A percentile compares a stretch with the other conserved stretches of the same genome.
These are phyloP conservation scores for Pichia membranifaciens DNA, from an alignment of 805 yeast genomes.

Conservation along the genomic window DNA sequence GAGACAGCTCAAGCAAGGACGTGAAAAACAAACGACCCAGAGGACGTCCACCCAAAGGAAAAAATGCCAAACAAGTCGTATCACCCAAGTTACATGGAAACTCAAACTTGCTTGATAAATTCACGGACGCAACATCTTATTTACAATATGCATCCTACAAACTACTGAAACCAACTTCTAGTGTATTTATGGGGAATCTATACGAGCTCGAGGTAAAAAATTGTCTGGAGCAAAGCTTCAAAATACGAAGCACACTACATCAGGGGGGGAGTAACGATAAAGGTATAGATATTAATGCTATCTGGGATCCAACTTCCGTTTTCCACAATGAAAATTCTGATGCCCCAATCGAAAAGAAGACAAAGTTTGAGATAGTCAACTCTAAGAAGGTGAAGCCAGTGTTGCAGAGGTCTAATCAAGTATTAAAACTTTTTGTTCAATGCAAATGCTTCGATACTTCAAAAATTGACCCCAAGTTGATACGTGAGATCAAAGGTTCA, in stretches of 20 bases:
- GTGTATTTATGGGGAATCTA: conserved; percentile 50
- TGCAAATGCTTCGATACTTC: conserved; percentile 43
- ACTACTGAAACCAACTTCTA: conserved; percentile 38
- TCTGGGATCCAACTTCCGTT: conserved; percentile 37
- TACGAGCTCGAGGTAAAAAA: conserved; percentile 44
- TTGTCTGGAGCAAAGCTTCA: conserved; percentile 34
- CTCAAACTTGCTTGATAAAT: conserved; percentile 4
- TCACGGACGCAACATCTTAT: conserved; percentile 26
- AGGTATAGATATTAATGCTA: conserved; percentile 52
- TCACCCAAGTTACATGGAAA: background rate
- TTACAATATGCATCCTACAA: conserved; percentile 29
- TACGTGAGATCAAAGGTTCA: conserved; percentile 52
- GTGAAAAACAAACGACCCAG: conserved; percentile 11
- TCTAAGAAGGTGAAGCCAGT: conserved; percentile 25
- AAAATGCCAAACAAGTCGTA: background rate
- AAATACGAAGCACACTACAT: conserved; percentile 34
- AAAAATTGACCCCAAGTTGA: conserved; percentile 39
- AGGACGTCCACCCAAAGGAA: conserved; percentile 9
- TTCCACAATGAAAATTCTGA: conserved; percentile 10
- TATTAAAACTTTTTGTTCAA: conserved; percentile 44
- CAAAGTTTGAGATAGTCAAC: conserved; percentile 21
- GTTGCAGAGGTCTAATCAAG: conserved; percentile 18
- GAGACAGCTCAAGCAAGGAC: background rate
- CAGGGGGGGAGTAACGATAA: conserved; percentile 53
- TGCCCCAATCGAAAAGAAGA: background rate